Evolutionary conservation across 352 stramenopile species (phyloP).

Genomic region (Phytopythium litorale): DNA sequence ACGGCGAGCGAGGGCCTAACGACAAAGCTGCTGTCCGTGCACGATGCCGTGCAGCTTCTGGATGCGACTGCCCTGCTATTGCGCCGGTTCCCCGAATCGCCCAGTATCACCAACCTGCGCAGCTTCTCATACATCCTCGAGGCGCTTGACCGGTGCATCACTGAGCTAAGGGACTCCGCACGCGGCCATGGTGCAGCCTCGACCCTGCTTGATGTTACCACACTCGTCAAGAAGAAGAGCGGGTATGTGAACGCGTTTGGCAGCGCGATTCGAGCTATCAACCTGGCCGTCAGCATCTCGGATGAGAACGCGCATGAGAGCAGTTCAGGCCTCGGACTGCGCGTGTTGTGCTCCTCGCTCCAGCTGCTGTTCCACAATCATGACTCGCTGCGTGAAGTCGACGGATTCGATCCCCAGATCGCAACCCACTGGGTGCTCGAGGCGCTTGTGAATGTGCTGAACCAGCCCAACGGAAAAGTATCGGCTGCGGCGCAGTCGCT

Average conservation of each 20-base stretch:
- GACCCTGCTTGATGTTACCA: conserved; percentile 50
- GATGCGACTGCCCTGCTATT: conserved; percentile 68
- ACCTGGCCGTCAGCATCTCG: conserved; percentile 65
- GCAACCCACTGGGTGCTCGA: conserved; percentile 80
- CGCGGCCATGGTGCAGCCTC: conserved; percentile 1
- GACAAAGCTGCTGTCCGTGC: conserved; percentile 60
- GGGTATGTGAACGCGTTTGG: conserved; percentile 64
- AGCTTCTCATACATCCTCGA: conserved; percentile 73
- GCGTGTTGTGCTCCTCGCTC: conserved; percentile 68
- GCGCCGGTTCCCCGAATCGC: conserved; percentile 65
- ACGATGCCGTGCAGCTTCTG: conserved; percentile 71
- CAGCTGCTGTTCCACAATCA: conserved; percentile 79
- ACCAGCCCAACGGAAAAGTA: conserved; percentile 74
- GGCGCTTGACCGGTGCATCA: conserved; percentile 76
- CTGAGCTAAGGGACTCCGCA: conserved; percentile 52
- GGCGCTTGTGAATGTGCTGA: conserved; percentile 79
- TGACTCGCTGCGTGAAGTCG: conserved; percentile 39
- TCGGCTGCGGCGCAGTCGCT: conserved; percentile 79
- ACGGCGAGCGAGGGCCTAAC: conserved; percentile 37
- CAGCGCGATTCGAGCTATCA: conserved; percentile 75
- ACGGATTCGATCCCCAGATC: conserved; percentile 60
- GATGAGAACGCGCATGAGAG: conserved; percentile 74
- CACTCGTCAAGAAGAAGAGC: conserved; percentile 52
- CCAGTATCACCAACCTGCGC: conserved; percentile 52
- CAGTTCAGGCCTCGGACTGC: conserved; percentile 67